Base-by-base conservation (phyloP, 352 stramenopile genomes). In the Phytopythium litorale region DNA sequence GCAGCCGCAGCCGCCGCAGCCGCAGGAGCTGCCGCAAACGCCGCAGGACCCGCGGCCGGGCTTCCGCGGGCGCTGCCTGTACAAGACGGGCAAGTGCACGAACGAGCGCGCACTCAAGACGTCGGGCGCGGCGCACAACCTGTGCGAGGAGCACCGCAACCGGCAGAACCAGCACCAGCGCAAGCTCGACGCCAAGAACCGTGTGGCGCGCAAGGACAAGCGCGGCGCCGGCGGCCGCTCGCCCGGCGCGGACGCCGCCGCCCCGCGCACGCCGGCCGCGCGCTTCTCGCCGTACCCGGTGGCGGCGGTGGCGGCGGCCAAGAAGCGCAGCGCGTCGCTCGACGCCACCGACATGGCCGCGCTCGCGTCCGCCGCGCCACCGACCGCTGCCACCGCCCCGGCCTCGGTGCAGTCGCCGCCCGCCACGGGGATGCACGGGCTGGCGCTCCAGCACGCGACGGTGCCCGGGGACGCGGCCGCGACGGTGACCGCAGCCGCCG, bases 31-130 rank as follows among this genome's bases (percentile, higher is more conserved):
- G 33, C 56, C 71, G 23, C 65, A 51, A 50, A 56, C 48, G 53
- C 66, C 72, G 62, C 68, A 23, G 42, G 42, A 48, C 60, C 7
- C 33, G 33, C 76, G 71, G 12, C 56, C 67, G 30, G 69, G 73
- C 58, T 92, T 79, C 70, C 78, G 86, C 56, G 86, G 86, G 59
- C 86, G 87, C 55, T 95, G 86, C 51, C 75, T 89, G 51, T 95
- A 95, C 76, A 95, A 95, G 73, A 93, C 86, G 15, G 84, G 86
- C 64, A 95, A 95, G 64, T 95, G 86, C 72, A 64, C 68, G 52
- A 91, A 95, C 68, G 86, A 95, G 65, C 86, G 86, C 62, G 86
- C 86, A 52, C 76, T 95, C 63, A 95, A 95, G 72, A 92, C 84
- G 37, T 92, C 85, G 3, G 86, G 86, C 35, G 64, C 80, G 58